Evolutionary conservation across 2,329 filamentous ascomycete genomes (phyloP), one percentile per base, ranked within the genome.

Genomic region (Diaporthe sp.): DNA sequence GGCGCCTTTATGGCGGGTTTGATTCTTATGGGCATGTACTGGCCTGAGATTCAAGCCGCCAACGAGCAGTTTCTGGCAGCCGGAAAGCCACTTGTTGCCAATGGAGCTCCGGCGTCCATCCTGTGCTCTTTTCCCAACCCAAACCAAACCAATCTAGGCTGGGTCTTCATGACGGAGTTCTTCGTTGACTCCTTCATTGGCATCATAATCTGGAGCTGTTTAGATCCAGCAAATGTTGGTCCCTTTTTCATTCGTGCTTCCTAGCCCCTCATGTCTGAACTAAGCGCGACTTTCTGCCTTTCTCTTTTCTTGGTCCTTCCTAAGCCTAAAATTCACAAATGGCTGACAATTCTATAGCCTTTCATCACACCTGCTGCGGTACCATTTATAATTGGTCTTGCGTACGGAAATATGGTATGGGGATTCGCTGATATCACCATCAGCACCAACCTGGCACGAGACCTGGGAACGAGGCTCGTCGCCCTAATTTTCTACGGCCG

Each of bases 391-490:
- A 91, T 91, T 77, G 89, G 90, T 15, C 78, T 91, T 6, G 89
- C 85, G 7, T 91, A 90, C 79, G 88, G 83, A 4, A 82, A 79
- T 76, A 88, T 88, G 83, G 83, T 89, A 55, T 91, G 89, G 88
- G 89, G 87, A 4, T 91, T 91, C 77, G 89, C 88, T 13, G 83
- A 84, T 73, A 84, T 89, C 61, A 89, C 87, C 17, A 87, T 91
- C 77, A 85, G 83, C 52, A 90, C 89, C 19, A 92, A 92, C 80
- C 79, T 89, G 42, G 89, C 90, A 15, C 83, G 89, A 78, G 90
- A 92, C 78, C 82, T 91, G 19, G 90, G 90, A n/a, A 87, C 88
- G 2, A 86, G 90, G 25, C 86, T 91, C 35, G 89, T 91, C 1
- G 89, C 88, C 8, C 88, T 88, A 22, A 90, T 91, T 75, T 90